These are phyloP conservation scores for Fusarium falciforme DNA, from an alignment of 2,329 filamentous ascomycete species.

Conservation along the genomic window DNA sequence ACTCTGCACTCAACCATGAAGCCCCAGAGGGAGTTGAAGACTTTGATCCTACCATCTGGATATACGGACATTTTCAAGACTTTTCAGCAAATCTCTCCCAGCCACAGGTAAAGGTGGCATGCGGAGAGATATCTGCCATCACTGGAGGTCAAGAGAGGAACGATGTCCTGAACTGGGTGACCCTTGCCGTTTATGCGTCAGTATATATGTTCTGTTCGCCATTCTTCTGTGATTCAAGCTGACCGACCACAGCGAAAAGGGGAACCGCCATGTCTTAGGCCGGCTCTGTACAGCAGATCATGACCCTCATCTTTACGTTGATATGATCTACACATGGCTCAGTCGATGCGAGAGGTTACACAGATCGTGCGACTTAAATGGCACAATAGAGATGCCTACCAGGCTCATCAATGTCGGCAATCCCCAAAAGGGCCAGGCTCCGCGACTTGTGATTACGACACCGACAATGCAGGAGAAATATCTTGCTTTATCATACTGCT, in stretches of 20 bases:
- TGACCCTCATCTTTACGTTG: not conserved
- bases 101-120: not conserved
- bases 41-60: slow-evolving; percentile 8
- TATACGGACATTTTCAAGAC: slow-evolving; percentile 11
- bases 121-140: not conserved
- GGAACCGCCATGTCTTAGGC: not conserved
- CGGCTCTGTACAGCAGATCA: slow-evolving; percentile 1
- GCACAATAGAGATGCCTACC: not conserved
- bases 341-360: not conserved
- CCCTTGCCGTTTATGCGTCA: slow-evolving; percentile 8
- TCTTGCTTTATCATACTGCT: slow-evolving; percentile 12
- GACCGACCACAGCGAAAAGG: not conserved
- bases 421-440: not conserved
- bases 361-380: not conserved
- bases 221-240: not conserved
- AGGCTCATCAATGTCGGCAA: slow-evolving; percentile 7
- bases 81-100: not conserved
- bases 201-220: not conserved
- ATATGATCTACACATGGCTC: not conserved
- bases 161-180: not conserved
- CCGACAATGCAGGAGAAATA: not conserved
- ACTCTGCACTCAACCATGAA: not conserved
- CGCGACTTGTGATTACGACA: not conserved
- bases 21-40: not conserved
- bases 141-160: not conserved